Evolutionary conservation across 192 early-diverging fungal species (phyloP).

Genomic region (Umbelopsis sp.): DNA sequence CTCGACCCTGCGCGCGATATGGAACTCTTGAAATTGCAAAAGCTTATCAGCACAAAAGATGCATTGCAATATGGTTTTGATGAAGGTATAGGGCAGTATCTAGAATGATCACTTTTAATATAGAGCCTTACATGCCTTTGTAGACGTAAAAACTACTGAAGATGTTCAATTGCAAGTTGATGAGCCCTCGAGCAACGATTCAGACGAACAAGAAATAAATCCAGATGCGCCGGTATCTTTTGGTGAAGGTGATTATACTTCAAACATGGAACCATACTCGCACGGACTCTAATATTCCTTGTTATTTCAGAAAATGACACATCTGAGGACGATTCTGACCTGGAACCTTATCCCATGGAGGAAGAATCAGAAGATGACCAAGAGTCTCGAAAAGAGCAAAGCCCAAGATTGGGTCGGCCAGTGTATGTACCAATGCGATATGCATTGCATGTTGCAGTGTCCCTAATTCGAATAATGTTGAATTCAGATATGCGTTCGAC

Average conservation of each 20-base stretch:
- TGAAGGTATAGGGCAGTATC: not conserved
- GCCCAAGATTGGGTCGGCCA: slow-evolving; percentile 22
- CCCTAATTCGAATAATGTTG: not conserved
- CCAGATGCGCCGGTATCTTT: slow-evolving; percentile 2
- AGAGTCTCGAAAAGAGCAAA: not conserved
- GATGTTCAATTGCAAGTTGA: too few species aligned
- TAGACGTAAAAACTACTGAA: too few species aligned
- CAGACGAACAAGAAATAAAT: not conserved
- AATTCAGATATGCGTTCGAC: slow-evolving; percentile 30
- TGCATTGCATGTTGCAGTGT: not conserved
- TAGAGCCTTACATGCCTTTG: too few species aligned
- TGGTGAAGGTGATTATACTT: slow-evolving; percentile 2
- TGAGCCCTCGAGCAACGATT: too few species aligned
- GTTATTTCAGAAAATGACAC: slow-evolving; percentile 17
- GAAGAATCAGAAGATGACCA: slow-evolving; percentile 19
- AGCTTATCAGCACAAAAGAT: not conserved
- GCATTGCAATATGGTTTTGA: not conserved
- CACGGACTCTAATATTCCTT: not conserved
- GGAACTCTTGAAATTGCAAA: not conserved
- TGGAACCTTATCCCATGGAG: slow-evolving; percentile 26
- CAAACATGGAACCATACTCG: not conserved
- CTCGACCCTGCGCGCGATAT: not conserved
- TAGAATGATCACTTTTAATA: not conserved
- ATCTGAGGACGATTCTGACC: slow-evolving; percentile 41
- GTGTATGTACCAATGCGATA: slow-evolving; percentile 22